Evolutionary conservation across 306 rosid genomes (phyloP).

Genomic region (Lathyrus aphaca): DNA sequence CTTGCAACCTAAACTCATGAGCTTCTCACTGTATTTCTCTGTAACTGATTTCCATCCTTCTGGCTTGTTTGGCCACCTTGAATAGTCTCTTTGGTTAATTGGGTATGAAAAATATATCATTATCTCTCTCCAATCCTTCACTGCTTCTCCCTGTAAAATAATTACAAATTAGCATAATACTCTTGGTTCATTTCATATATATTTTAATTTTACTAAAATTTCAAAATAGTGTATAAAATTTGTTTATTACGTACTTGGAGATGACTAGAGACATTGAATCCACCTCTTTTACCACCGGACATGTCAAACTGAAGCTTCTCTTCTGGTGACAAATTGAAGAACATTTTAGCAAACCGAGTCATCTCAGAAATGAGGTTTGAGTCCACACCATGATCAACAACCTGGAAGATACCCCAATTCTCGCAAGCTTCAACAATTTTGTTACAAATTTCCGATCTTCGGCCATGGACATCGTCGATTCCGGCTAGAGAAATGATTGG

Average conservation of each 20-base stretch:
- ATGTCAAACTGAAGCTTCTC: constrained; percentile 87
- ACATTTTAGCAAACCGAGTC: constrained; percentile 63
- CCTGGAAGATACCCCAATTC: constrained; percentile 88
- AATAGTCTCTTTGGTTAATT: constrained; percentile 50
- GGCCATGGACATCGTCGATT: constrained; percentile 54
- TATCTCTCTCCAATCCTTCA: constrained; percentile 76
- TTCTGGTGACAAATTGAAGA: constrained; percentile 72
- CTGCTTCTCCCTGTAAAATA: background rate
- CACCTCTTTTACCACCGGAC: constrained; percentile 94
- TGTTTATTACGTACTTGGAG: constrained; percentile 55
- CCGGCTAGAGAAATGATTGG: constrained; percentile 81
- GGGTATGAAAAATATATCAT: constrained; percentile 78
- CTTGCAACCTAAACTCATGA: constrained; percentile 68
- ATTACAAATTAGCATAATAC: no score
- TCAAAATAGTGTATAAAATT: no score
- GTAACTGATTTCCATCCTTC: constrained; percentile 67
- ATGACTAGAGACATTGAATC: constrained; percentile 92
- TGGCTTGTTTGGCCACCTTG: constrained; percentile 85
- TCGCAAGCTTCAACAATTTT: constrained; percentile 85
- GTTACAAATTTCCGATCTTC: constrained; percentile 52
- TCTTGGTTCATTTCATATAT: no score
- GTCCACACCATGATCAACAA: constrained; percentile 82
- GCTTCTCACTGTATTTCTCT: constrained; percentile 60
- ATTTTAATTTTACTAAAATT: no score
- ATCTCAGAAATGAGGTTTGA: constrained; percentile 54